A percentile compares a stretch with the other conserved stretches of the same genome.
Conservation (phyloP, 441 rosid genomes). For the Erodium texanum region DNA sequence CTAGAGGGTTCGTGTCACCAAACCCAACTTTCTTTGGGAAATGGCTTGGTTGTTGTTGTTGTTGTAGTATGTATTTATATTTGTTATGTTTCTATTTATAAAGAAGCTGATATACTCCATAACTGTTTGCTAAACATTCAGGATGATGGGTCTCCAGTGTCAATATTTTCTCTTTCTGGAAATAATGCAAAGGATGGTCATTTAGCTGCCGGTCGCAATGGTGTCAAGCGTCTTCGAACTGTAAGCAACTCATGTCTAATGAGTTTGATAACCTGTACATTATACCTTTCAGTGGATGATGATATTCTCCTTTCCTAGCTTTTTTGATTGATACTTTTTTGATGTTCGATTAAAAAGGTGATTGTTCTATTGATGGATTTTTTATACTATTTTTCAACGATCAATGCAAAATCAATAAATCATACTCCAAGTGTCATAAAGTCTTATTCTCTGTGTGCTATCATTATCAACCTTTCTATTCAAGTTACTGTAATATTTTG, state of each 20-base stretch:
- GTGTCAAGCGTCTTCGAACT: constrained; percentile 98
- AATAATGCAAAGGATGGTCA: constrained; percentile 81
- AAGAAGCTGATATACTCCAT: background rate
- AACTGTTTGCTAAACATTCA: constrained; percentile 20
- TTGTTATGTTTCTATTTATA: too few relatives aligned
- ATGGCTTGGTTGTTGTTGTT: too few relatives aligned
- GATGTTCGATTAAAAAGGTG: background rate
- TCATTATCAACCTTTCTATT: background rate
- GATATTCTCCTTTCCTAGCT: background rate
- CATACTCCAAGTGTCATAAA: background rate
- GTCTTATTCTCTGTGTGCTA: background rate
- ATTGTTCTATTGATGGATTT: background rate
- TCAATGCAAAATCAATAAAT: background rate
- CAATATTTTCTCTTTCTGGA: constrained; percentile 72
- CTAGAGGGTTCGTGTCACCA: too few relatives aligned
- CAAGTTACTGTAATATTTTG: background rate
- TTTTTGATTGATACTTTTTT: background rate
- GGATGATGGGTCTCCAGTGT: constrained; percentile 96
- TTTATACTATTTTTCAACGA: background rate
- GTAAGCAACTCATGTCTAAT: constrained; percentile 33
- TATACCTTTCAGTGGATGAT: background rate
- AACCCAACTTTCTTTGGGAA: too few relatives aligned
- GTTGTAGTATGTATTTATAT: too few relatives aligned
- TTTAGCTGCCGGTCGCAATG: constrained; percentile 85
- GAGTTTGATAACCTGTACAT: constrained; percentile 2